Base-by-base conservation (phyloP, 1,284 basidiomycete genomes). In the Nidula niveotomentosa region DNA sequence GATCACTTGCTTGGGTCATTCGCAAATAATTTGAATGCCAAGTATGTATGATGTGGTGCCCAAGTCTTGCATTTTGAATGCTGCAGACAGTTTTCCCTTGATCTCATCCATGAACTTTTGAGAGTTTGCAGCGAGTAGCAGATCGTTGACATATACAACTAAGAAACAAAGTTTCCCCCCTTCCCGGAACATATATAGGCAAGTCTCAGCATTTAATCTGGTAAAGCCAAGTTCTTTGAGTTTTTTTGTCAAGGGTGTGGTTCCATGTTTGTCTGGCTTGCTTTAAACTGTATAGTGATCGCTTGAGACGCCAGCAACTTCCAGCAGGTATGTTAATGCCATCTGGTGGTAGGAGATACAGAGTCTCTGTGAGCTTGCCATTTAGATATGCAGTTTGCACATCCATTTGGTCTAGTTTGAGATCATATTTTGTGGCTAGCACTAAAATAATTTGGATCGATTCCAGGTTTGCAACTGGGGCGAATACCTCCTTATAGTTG, bases 311-410 rank as follows among this genome's bases (percentile, higher is more conserved):
- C 56, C 58, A 58, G 47, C 45, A 51, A 9, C 49, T n/a, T 5
- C 51, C 54, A 13, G 49, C 36, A 0, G 36, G 18, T 37, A 51
- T 52, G 33, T 52, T 35, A 6, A 56, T 43, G 17, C 54, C 58
- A 5, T 54, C 37, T 8, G 60, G 59, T 36, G 51, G 56, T 6
- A 47, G 8, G 52, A 67, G 56, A 47, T 58, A 65, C 5, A 64
- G 23, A 39, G 68, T 64, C 37, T 63, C 61, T 8, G 61, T 46
- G 12, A 64, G 56, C n/a, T 58, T 50, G 6, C 65, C 64, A 55
- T 69, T 69, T 8, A 68, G 61, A 55, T 69, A 75, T 0, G 72
- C 74, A 33, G n/a, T n/a, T n/a, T n/a, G n/a, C n/a, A n/a, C n/a
- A n/a, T n/a, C n/a, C n/a, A n/a, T n/a, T n/a, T n/a, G n/a, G n/a